These are phyloP conservation scores for Nothopassalora personata DNA, from an alignment of 2,329 filamentous ascomycete species.

Conservation along the genomic window DNA sequence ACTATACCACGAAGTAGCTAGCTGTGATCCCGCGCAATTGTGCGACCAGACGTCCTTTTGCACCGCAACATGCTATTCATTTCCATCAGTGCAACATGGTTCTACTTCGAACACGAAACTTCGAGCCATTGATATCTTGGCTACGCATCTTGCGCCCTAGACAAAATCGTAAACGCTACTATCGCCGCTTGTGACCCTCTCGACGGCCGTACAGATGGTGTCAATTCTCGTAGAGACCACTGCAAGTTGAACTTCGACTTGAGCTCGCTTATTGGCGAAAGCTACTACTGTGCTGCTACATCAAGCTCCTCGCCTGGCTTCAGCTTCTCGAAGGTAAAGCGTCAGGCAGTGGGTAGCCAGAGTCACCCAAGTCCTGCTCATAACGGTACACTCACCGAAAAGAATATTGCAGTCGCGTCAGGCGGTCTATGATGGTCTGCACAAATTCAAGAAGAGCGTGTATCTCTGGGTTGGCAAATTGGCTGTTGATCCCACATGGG, in stretches of 20 bases:
- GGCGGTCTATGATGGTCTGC: slow-evolving; percentile 36
- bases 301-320: slow-evolving; percentile 17
- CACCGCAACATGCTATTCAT: too few relatives aligned
- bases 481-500: slow-evolving; percentile 32
- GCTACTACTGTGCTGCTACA: slow-evolving; percentile 40
- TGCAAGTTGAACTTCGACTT: slow-evolving; percentile 45
- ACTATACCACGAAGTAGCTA: too few relatives aligned
- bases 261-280: slow-evolving; percentile 40
- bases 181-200: too few relatives aligned
- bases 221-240: slow-evolving; percentile 46
- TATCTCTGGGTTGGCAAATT: slow-evolving; percentile 38
- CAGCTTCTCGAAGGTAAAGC: slow-evolving; percentile 6
- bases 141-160: too few relatives aligned
- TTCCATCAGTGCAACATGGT: too few relatives aligned
- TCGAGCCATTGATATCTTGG: too few relatives aligned
- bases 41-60: too few relatives aligned
- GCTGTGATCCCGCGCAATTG: too few relatives aligned
- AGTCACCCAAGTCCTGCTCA: slow-evolving; percentile 13
- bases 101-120: too few relatives aligned
- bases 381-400: slow-evolving; percentile 28
- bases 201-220: too few relatives aligned
- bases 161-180: too few relatives aligned
- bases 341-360: slow-evolving; percentile 13
- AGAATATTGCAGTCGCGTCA: slow-evolving; percentile 30
- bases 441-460: slow-evolving; percentile 37